A percentile compares a stretch with the other conserved stretches of the same genome.
These are phyloP conservation scores for Pisolithus orientalis DNA, from an alignment of 768 basidiomycete species.

Conservation along the genomic window DNA sequence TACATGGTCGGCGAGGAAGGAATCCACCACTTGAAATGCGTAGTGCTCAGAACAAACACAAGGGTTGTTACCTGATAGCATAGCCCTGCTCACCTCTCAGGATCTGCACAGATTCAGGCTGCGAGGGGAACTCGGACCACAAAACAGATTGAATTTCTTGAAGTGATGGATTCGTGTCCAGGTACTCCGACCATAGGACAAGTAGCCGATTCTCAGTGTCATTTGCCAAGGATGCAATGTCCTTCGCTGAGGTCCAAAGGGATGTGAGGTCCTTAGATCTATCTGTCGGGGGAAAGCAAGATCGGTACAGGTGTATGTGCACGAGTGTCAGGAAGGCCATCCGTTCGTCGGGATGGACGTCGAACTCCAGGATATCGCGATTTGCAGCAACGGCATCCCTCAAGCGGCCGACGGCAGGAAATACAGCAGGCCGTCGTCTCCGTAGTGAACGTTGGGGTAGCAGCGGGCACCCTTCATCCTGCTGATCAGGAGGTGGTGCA, in stretches of 20 bases:
- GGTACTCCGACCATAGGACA: constrained; percentile 37
- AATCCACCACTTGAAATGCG: constrained; percentile 20
- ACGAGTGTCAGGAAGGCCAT: constrained; percentile 5
- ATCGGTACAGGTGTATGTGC: constrained; percentile 1
- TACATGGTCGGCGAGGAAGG: constrained; percentile 26
- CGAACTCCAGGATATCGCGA: neutral
- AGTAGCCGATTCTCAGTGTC: constrained; percentile 30
- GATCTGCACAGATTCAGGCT: constrained; percentile 11
- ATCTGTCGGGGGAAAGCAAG: neutral
- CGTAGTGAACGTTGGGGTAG: neutral
- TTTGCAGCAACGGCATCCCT: neutral
- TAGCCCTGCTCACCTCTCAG: neutral
- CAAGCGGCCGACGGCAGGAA: constrained; percentile 4
- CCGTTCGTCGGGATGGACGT: constrained; percentile 1
- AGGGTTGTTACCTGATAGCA: neutral
- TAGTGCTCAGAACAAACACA: neutral
- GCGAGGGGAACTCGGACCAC: constrained; percentile 40
- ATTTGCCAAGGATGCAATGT: constrained; percentile 2
- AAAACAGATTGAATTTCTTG: constrained; percentile 42
- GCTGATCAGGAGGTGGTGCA: neutral
- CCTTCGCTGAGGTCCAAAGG: constrained; percentile 1
- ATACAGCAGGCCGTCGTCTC: neutral
- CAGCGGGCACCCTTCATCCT: constrained; percentile 4
- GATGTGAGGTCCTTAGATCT: neutral
- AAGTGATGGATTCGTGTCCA: constrained; percentile 33